Conservation (phyloP, 2,329 filamentous ascomycete species). For the Ophiostoma montium region DNA sequence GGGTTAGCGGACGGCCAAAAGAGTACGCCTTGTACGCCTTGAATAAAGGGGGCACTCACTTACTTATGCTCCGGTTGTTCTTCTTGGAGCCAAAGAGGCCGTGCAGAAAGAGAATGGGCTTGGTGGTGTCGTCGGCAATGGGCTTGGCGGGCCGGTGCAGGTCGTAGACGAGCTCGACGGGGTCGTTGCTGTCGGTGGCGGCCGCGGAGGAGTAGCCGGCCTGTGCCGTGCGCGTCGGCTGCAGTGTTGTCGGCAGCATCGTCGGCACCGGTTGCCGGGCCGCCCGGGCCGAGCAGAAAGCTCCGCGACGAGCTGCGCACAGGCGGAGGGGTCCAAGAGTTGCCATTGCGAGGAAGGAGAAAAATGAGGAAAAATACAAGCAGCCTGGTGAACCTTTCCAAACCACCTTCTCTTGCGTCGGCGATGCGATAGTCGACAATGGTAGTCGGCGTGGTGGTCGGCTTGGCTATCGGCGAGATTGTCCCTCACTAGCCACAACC, state of each 20-base stretch:
- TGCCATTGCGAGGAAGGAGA: neutral
- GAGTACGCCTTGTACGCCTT: neutral
- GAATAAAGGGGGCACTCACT: too few species aligned
- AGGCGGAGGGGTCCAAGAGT: neutral
- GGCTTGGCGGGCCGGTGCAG: slow-evolving; percentile 44
- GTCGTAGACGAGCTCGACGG: slow-evolving; percentile 44
- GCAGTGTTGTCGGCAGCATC: neutral
- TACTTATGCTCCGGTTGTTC: slow-evolving; percentile 90
- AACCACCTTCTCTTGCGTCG: too few species aligned
- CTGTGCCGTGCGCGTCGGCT: too few species aligned
- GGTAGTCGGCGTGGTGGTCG: too few species aligned
- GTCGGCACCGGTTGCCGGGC: neutral
- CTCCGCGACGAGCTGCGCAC: neutral
- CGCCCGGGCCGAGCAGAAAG: neutral
- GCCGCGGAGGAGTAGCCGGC: slow-evolving; percentile 5
- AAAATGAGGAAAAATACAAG: neutral
- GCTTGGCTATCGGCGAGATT: too few species aligned
- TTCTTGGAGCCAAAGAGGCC: slow-evolving; percentile 90
- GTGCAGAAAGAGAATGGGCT: slow-evolving; percentile 76
- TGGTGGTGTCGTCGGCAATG: slow-evolving; percentile 26
- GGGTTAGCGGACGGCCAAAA: neutral
- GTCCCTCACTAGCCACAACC: too few species aligned
- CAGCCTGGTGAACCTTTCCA: too few species aligned
- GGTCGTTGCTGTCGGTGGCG: neutral
- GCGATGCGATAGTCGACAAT: too few species aligned